Base-by-base conservation (phyloP, 257 asterid species). In the Nicotiana obtusifolia region DNA sequence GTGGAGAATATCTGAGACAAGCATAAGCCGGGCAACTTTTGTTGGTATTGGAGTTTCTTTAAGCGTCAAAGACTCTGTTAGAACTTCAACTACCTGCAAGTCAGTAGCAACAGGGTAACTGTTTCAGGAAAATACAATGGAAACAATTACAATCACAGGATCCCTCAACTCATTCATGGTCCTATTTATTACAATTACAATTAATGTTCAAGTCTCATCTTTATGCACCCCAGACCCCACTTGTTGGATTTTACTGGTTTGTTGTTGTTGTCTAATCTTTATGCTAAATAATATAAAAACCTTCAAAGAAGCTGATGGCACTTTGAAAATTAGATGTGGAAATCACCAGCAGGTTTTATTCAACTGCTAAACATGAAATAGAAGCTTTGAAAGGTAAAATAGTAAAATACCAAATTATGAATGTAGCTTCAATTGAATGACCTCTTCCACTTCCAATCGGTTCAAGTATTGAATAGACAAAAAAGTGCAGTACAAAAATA, bases 21-120 rank as follows among this genome's bases (percentile, higher is more conserved):
- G 98, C 99, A 96, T 94, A 82, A 96, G 97, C 84, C 99, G 88
- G 33, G 98, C 97, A 90, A 96, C 98, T 90, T 96, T 96, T 76
- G 99, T 90, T 16, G 98, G 98, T 81, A 94, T 91, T 24, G 97
- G 98, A 83, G 99, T 96, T 87, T 96, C 99, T 87, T 94, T 94
- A 31, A 94, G 97, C 35, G 99, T 96, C 87, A 96, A 80, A 47
- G 99, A 96, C 90, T 96, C 99, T 1, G 98, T 96, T 85, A 96
- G 84, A 85, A 96, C 98, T 88, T 96, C 99, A 82, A 95, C 97
- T 69, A 93, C 94, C 98, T 94, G 91, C 76, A 85, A 87, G 16
- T 73, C 49, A 47, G 16, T 24, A 49, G 49, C 79, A 75, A 60
- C 62, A 49, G 62, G 62, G 78, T 49, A 75, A 75, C 24, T 52